A percentile compares a stretch with the other conserved stretches of the same genome.
Evolutionary conservation across 495 filamentous ascomycete species (phyloP).

Genomic region (Trichocladium uniseriatum): DNA sequence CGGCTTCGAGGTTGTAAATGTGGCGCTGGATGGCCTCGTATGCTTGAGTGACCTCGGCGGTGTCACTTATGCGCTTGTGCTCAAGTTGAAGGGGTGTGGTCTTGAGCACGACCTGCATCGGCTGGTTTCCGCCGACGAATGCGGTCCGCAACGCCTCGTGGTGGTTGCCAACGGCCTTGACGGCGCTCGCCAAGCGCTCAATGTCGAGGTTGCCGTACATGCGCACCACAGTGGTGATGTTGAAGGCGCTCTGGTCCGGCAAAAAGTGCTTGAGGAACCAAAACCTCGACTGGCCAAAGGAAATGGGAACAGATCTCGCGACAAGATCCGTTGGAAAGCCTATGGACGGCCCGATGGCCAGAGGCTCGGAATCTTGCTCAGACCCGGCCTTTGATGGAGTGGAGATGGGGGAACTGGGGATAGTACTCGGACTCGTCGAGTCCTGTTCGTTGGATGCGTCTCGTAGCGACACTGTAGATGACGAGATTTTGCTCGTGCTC

Average conservation of each 20-base stretch:
- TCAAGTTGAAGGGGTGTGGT: constrained; percentile 7
- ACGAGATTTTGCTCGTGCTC: background rate
- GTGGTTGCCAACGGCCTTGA: constrained; percentile 20
- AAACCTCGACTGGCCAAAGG: constrained; percentile 36
- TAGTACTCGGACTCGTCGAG: too few species aligned
- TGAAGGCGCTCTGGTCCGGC: constrained; percentile 28
- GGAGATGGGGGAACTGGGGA: background rate
- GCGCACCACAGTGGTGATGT: constrained; percentile 21
- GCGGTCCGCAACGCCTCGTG: constrained; percentile 40
- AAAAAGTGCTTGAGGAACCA: constrained; percentile 37
- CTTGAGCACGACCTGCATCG: constrained; percentile 12
- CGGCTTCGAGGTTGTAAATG: constrained; percentile 13
- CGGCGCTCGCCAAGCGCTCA: constrained; percentile 24
- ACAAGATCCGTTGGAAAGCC: background rate
- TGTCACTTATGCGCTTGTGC: background rate
- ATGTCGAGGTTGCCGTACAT: constrained; percentile 21
- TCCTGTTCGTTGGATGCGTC: background rate
- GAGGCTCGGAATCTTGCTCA: background rate
- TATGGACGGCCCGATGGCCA: background rate
- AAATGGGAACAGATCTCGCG: constrained; percentile 1
- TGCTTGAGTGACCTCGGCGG: background rate
- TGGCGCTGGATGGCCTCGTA: constrained; percentile 8
- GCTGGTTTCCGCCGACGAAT: constrained; percentile 7
- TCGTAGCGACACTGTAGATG: background rate
- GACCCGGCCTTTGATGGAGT: background rate